These are phyloP conservation scores for Suillus discolor DNA, from an alignment of 768 basidiomycete genomes.

Conservation along the genomic window DNA sequence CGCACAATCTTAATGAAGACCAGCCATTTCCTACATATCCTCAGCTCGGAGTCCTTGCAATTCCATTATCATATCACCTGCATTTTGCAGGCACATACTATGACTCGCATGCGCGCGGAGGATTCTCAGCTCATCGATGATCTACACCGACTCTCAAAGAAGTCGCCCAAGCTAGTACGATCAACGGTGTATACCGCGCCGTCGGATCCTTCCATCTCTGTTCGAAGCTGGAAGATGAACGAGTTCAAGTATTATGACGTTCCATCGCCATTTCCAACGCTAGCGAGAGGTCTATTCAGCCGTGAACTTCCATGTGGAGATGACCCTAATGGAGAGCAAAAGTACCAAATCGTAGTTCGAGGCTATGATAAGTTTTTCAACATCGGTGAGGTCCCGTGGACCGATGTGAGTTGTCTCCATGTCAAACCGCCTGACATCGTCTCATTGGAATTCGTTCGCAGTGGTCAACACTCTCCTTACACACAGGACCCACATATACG, in stretches of 20 bases:
- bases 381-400: constrained; percentile 96
- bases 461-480: background rate
- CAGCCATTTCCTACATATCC: constrained; percentile 47
- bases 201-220: background rate
- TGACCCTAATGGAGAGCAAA: constrained; percentile 34
- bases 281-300: constrained; percentile 92
- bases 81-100: constrained; percentile 16
- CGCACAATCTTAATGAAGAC: too few species aligned
- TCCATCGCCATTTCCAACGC: constrained; percentile 87
- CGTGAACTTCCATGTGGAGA: constrained; percentile 41
- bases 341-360: constrained; percentile 72
- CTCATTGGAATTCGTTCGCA: background rate
- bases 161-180: constrained; percentile 65
- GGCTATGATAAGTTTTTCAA: constrained; percentile 99
- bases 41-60: too few species aligned
- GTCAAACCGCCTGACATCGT: background rate
- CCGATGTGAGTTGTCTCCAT: constrained; percentile 45
- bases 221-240: background rate
- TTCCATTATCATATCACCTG: background rate
- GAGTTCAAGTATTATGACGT: background rate
- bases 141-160: constrained; percentile 54
- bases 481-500: background rate
- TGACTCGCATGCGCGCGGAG: constrained; percentile 33
- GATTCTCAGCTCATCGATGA: constrained; percentile 64
- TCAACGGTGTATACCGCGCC: background rate